Conservation (phyloP, 495 filamentous ascomycete species). For the Penicillium simplicissimum region DNA sequence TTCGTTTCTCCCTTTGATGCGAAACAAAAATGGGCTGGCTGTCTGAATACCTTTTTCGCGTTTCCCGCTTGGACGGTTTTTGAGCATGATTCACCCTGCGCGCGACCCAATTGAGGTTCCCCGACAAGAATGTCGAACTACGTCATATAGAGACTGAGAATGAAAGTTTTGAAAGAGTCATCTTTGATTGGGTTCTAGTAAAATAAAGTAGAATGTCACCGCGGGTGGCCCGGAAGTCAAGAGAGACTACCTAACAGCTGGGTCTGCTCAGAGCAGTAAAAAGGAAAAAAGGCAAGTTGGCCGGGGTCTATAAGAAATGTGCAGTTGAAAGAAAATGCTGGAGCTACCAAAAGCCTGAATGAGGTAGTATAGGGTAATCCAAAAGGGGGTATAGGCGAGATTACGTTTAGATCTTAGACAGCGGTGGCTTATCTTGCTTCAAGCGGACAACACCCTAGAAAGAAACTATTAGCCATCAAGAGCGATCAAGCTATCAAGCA, state of each 20-base stretch:
- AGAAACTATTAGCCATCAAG: background rate
- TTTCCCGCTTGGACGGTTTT: background rate
- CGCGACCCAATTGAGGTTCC: background rate
- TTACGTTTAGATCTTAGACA: constrained; percentile 40
- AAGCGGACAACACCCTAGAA: constrained; percentile 47
- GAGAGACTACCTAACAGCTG: background rate
- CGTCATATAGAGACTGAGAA: background rate
- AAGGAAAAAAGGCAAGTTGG: constrained; percentile 3
- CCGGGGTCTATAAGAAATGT: constrained; percentile 13
- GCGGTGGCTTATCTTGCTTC: constrained; percentile 44
- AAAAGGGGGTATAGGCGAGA: constrained; percentile 14
- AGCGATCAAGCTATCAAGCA: background rate
- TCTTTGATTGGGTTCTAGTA: background rate
- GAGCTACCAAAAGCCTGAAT: background rate
- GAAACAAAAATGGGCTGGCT: constrained; percentile 37
- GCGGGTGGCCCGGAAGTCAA: background rate
- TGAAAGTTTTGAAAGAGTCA: background rate
- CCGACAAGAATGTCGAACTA: background rate
- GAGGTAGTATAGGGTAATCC: background rate
- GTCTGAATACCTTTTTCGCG: constrained; percentile 28
- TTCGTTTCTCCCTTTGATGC: constrained; percentile 12
- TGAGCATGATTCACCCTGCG: background rate
- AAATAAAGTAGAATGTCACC: constrained; percentile 4
- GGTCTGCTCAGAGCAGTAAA: background rate
- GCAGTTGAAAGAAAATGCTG: constrained; percentile 3